Evolutionary conservation across 768 basidiomycete species (phyloP), one percentile per base, ranked within the genome.

Genomic region (Termitomyces sp.): DNA sequence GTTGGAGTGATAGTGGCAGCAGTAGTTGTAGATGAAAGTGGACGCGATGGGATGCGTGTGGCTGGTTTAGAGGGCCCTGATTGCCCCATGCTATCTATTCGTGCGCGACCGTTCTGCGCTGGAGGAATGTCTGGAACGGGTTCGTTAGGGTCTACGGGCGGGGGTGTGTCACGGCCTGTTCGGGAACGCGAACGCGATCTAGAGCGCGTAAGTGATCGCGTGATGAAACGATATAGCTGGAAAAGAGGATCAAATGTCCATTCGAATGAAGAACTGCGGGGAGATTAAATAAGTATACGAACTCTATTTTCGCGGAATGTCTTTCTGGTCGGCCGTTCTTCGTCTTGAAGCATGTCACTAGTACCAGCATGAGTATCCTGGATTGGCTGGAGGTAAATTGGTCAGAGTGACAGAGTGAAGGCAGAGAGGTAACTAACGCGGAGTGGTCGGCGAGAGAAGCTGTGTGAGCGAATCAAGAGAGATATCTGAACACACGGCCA

Each of bases 11-110:
- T 73, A 5, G 86, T 86, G 18, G 79, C 75, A 61, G 81, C 78
- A 16, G 81, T 81, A 0, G 86, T 86, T 0, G 81, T 83, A 20
- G 83, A 79, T 3, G 86, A 88, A 22, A 89, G 70, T 3, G 88
- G 88, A 6, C 87, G 80, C 20, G 81, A 84, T 56, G 74, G 72
- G 53, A 79, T 56, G 53, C 84, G 78, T 5, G 78, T 70, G 23
- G 72, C 60, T 1, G 83, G 80, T 63, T 81, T 80, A 25, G 80
- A 71, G 45, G 67, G 68, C 5, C 67, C 57, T 18, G 67, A 59
- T 9, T 68, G 59, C 23, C 58, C 60, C 52, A 58, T 56, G 57
- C 42, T 54, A n/a, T 60, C 60, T 57, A 54, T 41, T 52, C 40
- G 51, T 38, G 50, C 56, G 36, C 41, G 52, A 53, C 29, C 43